Evolutionary conservation across 306 rosid species (phyloP).

Genomic region (Purshia tridentata): DNA sequence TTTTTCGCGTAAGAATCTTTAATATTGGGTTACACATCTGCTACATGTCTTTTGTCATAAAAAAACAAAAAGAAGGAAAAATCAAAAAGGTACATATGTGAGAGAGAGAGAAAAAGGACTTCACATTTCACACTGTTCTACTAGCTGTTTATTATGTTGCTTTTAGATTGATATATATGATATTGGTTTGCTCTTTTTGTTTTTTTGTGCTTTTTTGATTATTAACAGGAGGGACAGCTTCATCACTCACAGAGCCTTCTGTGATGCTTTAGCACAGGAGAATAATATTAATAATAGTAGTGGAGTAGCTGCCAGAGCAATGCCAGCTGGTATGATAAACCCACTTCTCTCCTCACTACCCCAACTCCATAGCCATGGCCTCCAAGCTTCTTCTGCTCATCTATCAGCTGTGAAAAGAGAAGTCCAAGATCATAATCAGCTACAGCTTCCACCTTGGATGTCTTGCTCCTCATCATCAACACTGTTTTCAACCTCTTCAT

Average conservation of each 20-base stretch:
- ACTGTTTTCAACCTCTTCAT: constrained; percentile 17
- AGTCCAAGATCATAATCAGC: constrained; percentile 17
- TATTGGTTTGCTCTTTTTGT: constrained; percentile 23
- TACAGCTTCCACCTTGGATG: constrained; percentile 23
- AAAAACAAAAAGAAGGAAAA: constrained; percentile 24
- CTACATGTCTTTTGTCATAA: constrained; percentile 8
- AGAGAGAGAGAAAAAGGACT: constrained; percentile 8
- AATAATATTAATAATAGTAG: constrained; percentile 12
- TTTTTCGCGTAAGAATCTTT: background rate
- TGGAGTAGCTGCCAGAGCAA: constrained; percentile 24
- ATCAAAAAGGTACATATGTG: constrained; percentile 18
- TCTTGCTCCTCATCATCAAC: constrained; percentile 12
- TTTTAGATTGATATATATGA: background rate
- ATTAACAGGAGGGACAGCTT: constrained; percentile 86
- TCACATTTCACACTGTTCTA: background rate
- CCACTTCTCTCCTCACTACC: constrained; percentile 36
- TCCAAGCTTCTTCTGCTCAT: constrained; percentile 16
- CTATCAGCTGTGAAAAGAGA: constrained; percentile 28
- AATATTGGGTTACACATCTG: constrained; percentile 18
- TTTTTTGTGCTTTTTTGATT: constrained; percentile 29
- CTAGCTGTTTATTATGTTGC: background rate
- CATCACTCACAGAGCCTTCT: constrained; percentile 86
- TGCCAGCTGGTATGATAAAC: constrained; percentile 25
- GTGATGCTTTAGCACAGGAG: constrained; percentile 80
- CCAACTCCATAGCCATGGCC: constrained; percentile 32